Evolutionary conservation across 78 protist species (phyloP), one percentile per base, ranked within the genome.

Genomic region (Bigelowiella natans): DNA sequence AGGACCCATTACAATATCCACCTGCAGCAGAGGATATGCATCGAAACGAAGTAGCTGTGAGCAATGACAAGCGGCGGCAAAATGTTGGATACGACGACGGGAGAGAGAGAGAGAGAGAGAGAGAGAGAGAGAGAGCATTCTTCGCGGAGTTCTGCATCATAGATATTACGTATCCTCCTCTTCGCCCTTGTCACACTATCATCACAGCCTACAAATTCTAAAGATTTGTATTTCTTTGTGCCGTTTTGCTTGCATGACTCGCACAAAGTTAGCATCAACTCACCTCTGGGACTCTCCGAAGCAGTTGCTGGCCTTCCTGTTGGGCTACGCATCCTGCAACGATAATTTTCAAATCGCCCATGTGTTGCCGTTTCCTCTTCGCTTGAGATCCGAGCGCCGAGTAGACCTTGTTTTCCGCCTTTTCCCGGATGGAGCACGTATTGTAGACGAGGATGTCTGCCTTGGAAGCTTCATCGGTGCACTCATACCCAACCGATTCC

Each of bases 251-350:
- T n/a, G n/a, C n/a, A n/a, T n/a, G n/a, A n/a, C n/a, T n/a, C n/a
- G n/a, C n/a, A n/a, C n/a, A n/a, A n/a, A n/a, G n/a, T n/a, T n/a
- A n/a, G n/a, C n/a, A n/a, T n/a, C n/a, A n/a, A n/a, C n/a, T n/a
- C n/a, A 51, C 39, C 91, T 88, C 91, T 3, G 91, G 91, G n/a
- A 88, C 64, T 2, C 91, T 36, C 2, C 91, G 85, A 36, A 88
- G 91, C n/a, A 88, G 91, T 31, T 3, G 40, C 91, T 63, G 86
- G 18, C 91, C 91, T 39, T 88, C 91, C 39, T 88, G 91, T 89
- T 90, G 92, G 30, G 92, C 92, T 39, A 90, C 92, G 40, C 92
- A 90, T 37, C 92, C 92, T 7, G 92, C 92, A 36, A 90, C 89
- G 31, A 90, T 89, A 30, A 90, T 84, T 18, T 88, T 83, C 11